These are phyloP conservation scores for Tricholoma hemisulphureum DNA, from an alignment of 768 basidiomycete species.

Conservation along the genomic window DNA sequence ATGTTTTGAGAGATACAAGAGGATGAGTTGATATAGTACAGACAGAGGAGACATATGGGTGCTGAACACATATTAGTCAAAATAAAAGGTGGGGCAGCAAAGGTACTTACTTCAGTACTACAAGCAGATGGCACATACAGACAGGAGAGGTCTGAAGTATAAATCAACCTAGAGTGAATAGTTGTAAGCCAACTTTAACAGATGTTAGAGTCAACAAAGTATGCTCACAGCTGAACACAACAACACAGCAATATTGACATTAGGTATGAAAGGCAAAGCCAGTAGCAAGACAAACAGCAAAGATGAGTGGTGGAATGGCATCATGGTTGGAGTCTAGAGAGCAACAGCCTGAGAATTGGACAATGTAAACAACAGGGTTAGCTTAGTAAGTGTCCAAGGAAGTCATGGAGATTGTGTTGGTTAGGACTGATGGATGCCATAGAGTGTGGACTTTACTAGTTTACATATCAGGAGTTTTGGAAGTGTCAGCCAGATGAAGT, in stretches of 20 bases:
- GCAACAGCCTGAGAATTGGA: neutral
- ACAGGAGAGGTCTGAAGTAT: neutral
- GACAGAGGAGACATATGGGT: neutral
- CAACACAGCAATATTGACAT: neutral
- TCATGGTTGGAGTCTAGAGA: conserved; percentile 1
- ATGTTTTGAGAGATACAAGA: neutral
- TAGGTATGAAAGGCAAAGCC: neutral
- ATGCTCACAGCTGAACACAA: neutral
- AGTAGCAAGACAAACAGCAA: neutral
- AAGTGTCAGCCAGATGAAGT: neutral
- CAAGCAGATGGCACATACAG: neutral
- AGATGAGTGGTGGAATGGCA: neutral
- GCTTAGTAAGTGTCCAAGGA: neutral
- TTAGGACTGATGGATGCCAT: neutral
- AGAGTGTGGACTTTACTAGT: neutral
- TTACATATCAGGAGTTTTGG: neutral
- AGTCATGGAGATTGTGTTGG: neutral
- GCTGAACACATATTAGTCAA: neutral
- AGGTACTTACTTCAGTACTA: neutral
- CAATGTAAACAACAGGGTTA: neutral
- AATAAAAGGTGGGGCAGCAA: neutral
- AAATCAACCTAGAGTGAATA: neutral
- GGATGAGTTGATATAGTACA: neutral
- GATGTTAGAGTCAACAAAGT: neutral
- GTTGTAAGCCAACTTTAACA: neutral